Percentiles rank a stretch among this genome's conserved stretches.
Evolutionary conservation across 768 basidiomycete species (phyloP).

Genomic region (Suillus decipiens): DNA sequence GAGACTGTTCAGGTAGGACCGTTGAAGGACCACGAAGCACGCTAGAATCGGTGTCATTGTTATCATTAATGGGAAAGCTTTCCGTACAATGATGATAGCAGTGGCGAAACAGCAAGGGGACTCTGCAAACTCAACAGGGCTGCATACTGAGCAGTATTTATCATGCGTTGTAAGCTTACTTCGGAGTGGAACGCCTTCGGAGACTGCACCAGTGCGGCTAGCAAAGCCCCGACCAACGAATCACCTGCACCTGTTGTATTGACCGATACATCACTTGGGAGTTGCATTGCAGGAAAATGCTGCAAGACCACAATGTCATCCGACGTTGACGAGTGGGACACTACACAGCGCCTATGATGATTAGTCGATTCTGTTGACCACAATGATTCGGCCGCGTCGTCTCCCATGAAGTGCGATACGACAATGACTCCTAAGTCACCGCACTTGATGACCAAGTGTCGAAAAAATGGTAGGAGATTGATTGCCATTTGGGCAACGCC

Average conservation of each 20-base stretch:
- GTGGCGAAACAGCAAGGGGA: constrained; percentile 64
- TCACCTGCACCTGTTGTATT: constrained; percentile 95
- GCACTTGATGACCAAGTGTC: constrained; percentile 83
- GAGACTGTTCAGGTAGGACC: constrained; percentile 67
- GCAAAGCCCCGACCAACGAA: constrained; percentile 79
- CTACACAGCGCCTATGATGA: constrained; percentile 46
- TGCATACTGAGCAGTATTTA: constrained; percentile 65
- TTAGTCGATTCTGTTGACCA: constrained; percentile 58
- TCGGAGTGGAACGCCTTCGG: constrained; percentile 50
- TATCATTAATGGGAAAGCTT: not conserved
- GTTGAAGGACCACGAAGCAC: constrained; percentile 24
- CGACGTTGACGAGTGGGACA: constrained; percentile 48
- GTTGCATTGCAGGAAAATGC: constrained; percentile 65
- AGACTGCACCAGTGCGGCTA: constrained; percentile 60
- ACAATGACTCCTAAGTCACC: constrained; percentile 69
- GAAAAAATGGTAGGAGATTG: constrained; percentile 82
- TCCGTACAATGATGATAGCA: constrained; percentile 40
- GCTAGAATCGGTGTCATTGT: not conserved
- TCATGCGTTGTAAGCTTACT: constrained; percentile 40
- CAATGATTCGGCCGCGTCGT: constrained; percentile 40
- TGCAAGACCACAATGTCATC: constrained; percentile 60
- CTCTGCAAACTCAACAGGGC: constrained; percentile 61
- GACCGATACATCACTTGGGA: constrained; percentile 40
- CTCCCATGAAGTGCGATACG: constrained; percentile 53
- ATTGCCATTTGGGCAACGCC: constrained; percentile 83